Base-by-base conservation (phyloP, 139 green algal genomes). In the Coelastrella sp. region DNA sequence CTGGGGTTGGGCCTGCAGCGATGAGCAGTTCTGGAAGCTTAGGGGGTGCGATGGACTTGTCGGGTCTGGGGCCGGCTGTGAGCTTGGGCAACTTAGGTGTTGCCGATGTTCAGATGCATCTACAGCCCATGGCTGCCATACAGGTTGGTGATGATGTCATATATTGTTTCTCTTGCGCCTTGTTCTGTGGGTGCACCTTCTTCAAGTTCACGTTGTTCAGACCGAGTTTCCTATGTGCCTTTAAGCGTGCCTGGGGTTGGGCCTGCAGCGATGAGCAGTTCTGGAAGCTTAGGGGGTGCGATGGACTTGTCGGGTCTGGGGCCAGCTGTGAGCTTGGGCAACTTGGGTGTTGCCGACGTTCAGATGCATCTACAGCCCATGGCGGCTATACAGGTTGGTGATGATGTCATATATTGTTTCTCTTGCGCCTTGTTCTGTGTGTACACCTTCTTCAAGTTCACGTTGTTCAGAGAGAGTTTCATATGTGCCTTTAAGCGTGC, bases 331-430 rank as follows among this genome's bases (percentile, higher is more conserved):
- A 10, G 60, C 0, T n/a, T 23, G 7, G 19, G 80, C 80, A 73
- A n/a, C 58, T 74, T 64, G 8, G n/a, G 7, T 0, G 64, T 4
- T 0, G 22, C 13, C 3, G 81, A 87, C 3, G 14, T 87, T 11
- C 81, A 60, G n/a, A 11, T 77, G 61, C 61, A 87, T 11, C 61
- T 87, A 5, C 81, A 87, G 81, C 81, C 81, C 17, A 22, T 87
- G 81, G 61, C 20, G 4, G 56, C 47, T 4, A 77, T 87, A 23
- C 61, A 87, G 81, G 81, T 87, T 32, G 14, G 64, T 20, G 64
- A 14, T 73, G 64, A 22, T 77, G 71, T 23, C 19, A 23, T 32
- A 16, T 32, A 23, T 2, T 47, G 32, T 47, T 47, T 47, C 32
- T 47, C 32, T 47, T 47, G 32, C 32, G 32, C 32, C 32, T 47